These are phyloP conservation scores for Nematocida sp. DNA, from an alignment of 371 early-diverging fungal species.

Conservation along the genomic window DNA sequence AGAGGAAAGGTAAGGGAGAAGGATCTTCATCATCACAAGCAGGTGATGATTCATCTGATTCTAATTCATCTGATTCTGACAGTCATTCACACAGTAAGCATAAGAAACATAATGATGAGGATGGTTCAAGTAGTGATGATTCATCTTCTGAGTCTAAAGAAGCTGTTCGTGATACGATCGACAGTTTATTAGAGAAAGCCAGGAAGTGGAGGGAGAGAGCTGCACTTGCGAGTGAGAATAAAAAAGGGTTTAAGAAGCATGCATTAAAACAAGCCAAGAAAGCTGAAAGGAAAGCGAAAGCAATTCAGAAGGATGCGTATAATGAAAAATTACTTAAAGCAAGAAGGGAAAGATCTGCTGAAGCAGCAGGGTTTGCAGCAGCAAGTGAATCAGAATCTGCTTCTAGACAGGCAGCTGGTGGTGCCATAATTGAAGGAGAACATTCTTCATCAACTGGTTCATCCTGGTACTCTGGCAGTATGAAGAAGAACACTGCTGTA, in stretches of 20 bases:
- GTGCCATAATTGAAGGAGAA: background rate
- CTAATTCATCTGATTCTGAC: background rate
- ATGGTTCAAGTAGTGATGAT: background rate
- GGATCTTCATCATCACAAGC: background rate
- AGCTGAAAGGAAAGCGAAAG: conserved; percentile 15
- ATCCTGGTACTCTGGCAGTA: conserved; percentile 27
- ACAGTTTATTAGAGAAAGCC: background rate
- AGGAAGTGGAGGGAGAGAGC: background rate
- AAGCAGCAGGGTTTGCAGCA: background rate
- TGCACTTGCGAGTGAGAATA: background rate
- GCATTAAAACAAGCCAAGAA: conserved; percentile 11
- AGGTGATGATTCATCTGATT: background rate
- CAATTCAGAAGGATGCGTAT: conserved; percentile 18
- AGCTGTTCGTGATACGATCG: background rate
- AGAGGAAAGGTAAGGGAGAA: background rate
- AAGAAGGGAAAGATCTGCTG: background rate
- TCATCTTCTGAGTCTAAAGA: background rate
- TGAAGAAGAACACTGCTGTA: conserved; percentile 16
- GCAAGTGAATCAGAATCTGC: background rate
- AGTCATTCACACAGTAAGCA: background rate
- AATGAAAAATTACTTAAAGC: conserved; percentile 24
- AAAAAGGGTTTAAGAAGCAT: background rate
- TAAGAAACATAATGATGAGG: background rate
- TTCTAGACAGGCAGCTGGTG: background rate
- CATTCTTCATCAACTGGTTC: background rate